Evolutionary conservation across 2,329 filamentous ascomycete species (phyloP).

Genomic region (Torrubiellomyces zombiae): DNA sequence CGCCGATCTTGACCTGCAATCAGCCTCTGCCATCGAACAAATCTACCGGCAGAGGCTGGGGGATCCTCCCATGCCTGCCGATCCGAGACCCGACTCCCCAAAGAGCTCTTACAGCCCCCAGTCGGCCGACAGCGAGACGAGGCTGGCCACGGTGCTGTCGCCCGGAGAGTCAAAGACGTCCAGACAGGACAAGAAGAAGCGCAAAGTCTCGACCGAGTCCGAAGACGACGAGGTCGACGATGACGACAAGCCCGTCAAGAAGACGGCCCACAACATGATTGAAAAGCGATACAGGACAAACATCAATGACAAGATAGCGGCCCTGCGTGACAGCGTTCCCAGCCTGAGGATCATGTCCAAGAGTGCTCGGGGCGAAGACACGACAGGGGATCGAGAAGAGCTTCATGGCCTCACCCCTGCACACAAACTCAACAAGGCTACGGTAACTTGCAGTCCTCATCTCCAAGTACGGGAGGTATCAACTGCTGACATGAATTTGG

Average conservation of each 20-base stretch:
- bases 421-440: conserved; percentile 96
- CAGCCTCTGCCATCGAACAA: conserved; percentile 15
- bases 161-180: conserved; percentile 35
- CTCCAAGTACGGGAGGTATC: too few relatives aligned
- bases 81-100: conserved; percentile 43
- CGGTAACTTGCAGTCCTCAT: conserved; percentile 28
- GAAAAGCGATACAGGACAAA: conserved; percentile 95
- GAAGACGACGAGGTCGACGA: conserved; percentile 39
- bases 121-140: conserved; percentile 32
- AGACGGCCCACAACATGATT: conserved; percentile 96
- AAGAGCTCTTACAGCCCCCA: conserved; percentile 41
- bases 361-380: conserved; percentile 49
- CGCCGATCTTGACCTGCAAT: conserved; percentile 17
- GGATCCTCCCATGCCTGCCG: conserved; percentile 47
- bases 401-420: conserved; percentile 60
- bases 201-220: conserved; percentile 47
- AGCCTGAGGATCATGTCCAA: conserved; percentile 74
- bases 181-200: conserved; percentile 40
- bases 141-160: conserved; percentile 35
- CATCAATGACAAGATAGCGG: conserved; percentile 91
- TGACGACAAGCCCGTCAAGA: conserved; percentile 49
- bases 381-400: conserved; percentile 61
- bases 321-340: conserved; percentile 79
- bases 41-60: conserved; percentile 45
- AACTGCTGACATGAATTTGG: conserved; percentile 1